Conservation (phyloP, 805 yeast species). For the Candida parachauliodes region DNA sequence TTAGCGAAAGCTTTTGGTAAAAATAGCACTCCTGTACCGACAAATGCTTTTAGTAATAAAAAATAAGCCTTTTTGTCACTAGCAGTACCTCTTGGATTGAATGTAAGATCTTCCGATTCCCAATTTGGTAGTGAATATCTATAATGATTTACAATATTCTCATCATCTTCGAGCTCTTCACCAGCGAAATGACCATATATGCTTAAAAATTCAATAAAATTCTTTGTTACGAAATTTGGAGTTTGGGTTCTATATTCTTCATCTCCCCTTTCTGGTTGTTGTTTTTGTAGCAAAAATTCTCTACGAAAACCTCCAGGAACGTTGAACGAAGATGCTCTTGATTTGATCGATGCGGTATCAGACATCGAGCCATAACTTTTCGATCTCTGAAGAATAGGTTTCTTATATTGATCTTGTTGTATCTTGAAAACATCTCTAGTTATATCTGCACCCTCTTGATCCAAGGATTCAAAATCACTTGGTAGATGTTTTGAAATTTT, state of each 20-base stretch:
- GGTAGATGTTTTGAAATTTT: constrained; percentile 37
- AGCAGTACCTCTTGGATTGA: constrained; percentile 56
- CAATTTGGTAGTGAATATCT: constrained; percentile 29
- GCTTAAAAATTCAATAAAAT: constrained; percentile 72
- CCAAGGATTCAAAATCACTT: constrained; percentile 26
- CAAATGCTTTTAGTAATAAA: constrained; percentile 66
- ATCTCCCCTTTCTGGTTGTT: constrained; percentile 18
- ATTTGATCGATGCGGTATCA: constrained; percentile 2
- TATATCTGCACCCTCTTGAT: constrained; percentile 49
- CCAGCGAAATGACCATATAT: constrained; percentile 87
- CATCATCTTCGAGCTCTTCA: constrained; percentile 68
- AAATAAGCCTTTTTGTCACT: constrained; percentile 71
- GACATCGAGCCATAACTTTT: constrained; percentile 7
- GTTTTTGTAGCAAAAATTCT: constrained; percentile 48
- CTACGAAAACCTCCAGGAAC: constrained; percentile 85
- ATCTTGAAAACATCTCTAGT: constrained; percentile 45
- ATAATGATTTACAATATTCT: constrained; percentile 53
- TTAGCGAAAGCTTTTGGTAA: constrained; percentile 67
- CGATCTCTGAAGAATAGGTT: constrained; percentile 17
- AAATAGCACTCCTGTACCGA: constrained; percentile 74
- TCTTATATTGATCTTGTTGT: constrained; percentile 13
- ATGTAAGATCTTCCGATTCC: constrained; percentile 19
- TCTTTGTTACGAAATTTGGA: constrained; percentile 58
- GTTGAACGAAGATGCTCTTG: constrained; percentile 63
- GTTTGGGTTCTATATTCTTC: constrained; percentile 13